Conservation (phyloP, 2,329 filamentous ascomycete genomes). For the Talaromyces islandicus region DNA sequence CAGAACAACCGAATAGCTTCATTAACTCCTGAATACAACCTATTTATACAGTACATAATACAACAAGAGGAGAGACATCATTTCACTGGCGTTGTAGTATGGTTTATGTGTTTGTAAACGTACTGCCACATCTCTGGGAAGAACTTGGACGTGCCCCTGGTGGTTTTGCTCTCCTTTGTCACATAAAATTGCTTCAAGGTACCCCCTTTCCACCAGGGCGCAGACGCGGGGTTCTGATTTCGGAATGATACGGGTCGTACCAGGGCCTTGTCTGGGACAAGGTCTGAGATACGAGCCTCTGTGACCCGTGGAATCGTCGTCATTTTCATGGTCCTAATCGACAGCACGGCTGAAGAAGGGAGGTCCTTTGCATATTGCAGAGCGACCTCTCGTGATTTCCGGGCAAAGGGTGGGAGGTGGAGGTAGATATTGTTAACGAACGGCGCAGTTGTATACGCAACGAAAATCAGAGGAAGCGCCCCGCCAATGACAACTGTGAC, state of each 20-base stretch:
- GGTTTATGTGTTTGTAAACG: constrained; percentile 36
- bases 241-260: constrained; percentile 38
- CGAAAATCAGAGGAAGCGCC: constrained; percentile 58
- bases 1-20: background rate
- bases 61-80: background rate
- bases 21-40: background rate
- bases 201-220: constrained; percentile 33
- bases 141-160: constrained; percentile 31
- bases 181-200: constrained; percentile 35
- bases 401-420: constrained; percentile 60
- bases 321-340: constrained; percentile 41
- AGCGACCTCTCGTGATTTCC: constrained; percentile 49
- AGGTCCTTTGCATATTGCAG: constrained; percentile 39
- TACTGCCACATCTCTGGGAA: constrained; percentile 40
- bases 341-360: constrained; percentile 38
- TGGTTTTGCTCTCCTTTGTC: constrained; percentile 30
- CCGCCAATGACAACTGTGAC: constrained; percentile 53
- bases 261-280: constrained; percentile 28
- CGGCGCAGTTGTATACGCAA: constrained; percentile 60
- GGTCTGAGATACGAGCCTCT: constrained; percentile 37
- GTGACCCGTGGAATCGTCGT: constrained; percentile 38
- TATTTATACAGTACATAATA: background rate
- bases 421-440: constrained; percentile 70
- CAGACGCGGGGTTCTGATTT: constrained; percentile 29
- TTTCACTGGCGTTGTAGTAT: background rate